phyloP scores from a whole-genome alignment of 164 flowering plant species.

The Vitis cinerea region DNA sequence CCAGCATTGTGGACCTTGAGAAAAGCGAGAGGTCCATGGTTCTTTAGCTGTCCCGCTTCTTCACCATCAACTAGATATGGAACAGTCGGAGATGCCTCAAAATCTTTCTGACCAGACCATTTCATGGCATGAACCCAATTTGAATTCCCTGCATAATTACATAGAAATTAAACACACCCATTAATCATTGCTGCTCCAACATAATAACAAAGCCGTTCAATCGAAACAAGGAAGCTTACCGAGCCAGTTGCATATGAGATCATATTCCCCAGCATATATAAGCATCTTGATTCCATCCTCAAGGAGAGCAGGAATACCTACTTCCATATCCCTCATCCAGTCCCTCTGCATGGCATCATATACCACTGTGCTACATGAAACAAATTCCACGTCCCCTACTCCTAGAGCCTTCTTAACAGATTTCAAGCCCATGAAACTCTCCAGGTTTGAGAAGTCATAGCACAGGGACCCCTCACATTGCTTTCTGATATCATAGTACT shows the following conservation, averaged over 20 bases:
- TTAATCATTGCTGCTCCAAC: too few relatives aligned
- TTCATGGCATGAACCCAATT: slow-evolving; percentile 52
- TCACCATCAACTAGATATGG: slow-evolving; percentile 30
- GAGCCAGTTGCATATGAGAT: slow-evolving; percentile 93
- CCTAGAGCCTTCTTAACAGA: slow-evolving; percentile 66
- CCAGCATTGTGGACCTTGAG: slow-evolving; percentile 50
- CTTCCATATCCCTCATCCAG: slow-evolving; percentile 83
- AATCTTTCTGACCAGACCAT: slow-evolving; percentile 40
- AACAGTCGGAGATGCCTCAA: slow-evolving; percentile 23
- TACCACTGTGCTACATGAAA: slow-evolving; percentile 68
- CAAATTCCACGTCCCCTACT: slow-evolving; percentile 69
- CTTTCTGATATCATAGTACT: too few relatives aligned
- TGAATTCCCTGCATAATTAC: slow-evolving; percentile 50
- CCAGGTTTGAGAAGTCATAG: too few relatives aligned
- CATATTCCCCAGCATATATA: slow-evolving; percentile 81
- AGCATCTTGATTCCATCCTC: slow-evolving; percentile 80
- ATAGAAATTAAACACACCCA: background rate
- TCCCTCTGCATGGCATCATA: slow-evolving; percentile 58
- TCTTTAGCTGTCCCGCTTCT: slow-evolving; percentile 33
- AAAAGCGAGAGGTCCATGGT: slow-evolving; percentile 38
- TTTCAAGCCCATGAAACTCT: slow-evolving; percentile 13
- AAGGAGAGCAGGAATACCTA: slow-evolving; percentile 71
- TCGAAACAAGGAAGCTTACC: slow-evolving; percentile 37
- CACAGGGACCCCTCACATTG: too few relatives aligned
- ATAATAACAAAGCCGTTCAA: background rate